These are phyloP conservation scores for Croton laevigatus DNA, from an alignment of 441 rosid genomes.

Conservation along the genomic window DNA sequence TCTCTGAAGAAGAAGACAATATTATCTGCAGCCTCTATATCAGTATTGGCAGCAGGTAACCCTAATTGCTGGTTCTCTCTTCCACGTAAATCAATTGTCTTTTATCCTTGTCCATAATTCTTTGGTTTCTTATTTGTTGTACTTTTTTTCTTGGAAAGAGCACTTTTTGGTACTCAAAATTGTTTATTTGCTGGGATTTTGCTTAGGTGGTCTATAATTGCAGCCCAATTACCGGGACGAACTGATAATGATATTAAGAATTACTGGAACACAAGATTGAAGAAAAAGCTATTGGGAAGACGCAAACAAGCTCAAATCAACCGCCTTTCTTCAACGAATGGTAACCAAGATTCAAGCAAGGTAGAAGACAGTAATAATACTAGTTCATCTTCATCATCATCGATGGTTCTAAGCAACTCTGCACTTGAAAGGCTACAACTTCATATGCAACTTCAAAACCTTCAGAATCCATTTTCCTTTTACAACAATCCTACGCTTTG, in stretches of 20 bases:
- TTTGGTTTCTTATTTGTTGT: constrained; percentile 18
- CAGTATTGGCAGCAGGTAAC: constrained; percentile 93
- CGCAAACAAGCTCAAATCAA: constrained; percentile 51
- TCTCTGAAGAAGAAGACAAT: constrained; percentile 97
- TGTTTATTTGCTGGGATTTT: not conserved
- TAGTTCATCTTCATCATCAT: constrained; percentile 30
- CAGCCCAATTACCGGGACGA: constrained; percentile 96
- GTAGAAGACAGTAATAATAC: constrained; percentile 20
- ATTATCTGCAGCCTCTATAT: constrained; percentile 93
- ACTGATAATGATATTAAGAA: constrained; percentile 94
- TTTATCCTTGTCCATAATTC: constrained; percentile 30
- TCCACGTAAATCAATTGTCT: constrained; percentile 25
- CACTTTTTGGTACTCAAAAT: constrained; percentile 2
- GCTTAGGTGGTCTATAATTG: constrained; percentile 93
- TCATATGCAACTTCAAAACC: constrained; percentile 81
- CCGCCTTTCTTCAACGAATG: constrained; percentile 29
- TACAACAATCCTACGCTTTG: constrained; percentile 65
- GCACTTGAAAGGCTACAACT: constrained; percentile 93
- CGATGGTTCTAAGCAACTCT: constrained; percentile 64
- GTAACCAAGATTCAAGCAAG: constrained; percentile 17
- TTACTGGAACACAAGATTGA: constrained; percentile 92
- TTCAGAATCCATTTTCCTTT: constrained; percentile 63
- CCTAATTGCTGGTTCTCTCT: constrained; percentile 1
- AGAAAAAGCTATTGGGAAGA: constrained; percentile 84
- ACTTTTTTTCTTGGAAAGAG: constrained; percentile 6